Percentiles rank a stretch among this genome's conserved stretches.
These are phyloP conservation scores for Lactifluus hygrophoroides DNA, from an alignment of 768 basidiomycete genomes.

Conservation along the genomic window DNA sequence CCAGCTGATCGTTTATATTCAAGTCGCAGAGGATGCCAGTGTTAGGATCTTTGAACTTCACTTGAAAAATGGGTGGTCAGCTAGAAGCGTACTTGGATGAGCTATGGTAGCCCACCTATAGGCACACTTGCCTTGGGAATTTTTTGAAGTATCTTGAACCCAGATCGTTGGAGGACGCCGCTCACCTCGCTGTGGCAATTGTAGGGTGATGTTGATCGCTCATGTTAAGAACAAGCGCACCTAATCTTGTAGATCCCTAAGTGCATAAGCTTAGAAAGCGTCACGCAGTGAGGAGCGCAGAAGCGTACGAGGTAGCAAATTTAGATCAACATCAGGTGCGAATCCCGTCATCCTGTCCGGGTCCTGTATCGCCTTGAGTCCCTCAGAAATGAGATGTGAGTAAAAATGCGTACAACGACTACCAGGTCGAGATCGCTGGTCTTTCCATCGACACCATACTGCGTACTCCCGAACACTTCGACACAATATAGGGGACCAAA, in stretches of 20 bases:
- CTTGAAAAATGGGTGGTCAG: constrained; percentile 26
- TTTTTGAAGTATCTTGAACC: constrained; percentile 26
- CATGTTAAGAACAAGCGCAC: constrained; percentile 17
- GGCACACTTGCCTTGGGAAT: constrained; percentile 30
- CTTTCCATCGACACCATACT: constrained; percentile 36
- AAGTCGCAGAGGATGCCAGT: constrained; percentile 42
- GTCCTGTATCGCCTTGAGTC: constrained; percentile 27
- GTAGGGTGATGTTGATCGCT: neutral
- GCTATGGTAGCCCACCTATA: constrained; percentile 26
- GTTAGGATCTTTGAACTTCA: constrained; percentile 41
- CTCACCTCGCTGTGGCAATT: constrained; percentile 26
- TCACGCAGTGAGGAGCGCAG: neutral
- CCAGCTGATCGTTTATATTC: constrained; percentile 56
- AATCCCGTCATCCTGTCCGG: constrained; percentile 25
- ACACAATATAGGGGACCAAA: constrained; percentile 32
- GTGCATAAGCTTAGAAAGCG: neutral
- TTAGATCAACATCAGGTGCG: constrained; percentile 22
- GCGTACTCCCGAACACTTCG: constrained; percentile 41
- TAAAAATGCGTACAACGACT: constrained; percentile 35
- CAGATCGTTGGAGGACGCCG: constrained; percentile 24
- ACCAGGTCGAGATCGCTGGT: constrained; percentile 46
- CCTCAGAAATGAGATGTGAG: neutral
- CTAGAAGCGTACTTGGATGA: neutral
- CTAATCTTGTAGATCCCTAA: constrained; percentile 28
- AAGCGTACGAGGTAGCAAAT: constrained; percentile 26